Evolutionary conservation across 1,139 yeast species (phyloP).

Genomic region (Geotrichum reessii): DNA sequence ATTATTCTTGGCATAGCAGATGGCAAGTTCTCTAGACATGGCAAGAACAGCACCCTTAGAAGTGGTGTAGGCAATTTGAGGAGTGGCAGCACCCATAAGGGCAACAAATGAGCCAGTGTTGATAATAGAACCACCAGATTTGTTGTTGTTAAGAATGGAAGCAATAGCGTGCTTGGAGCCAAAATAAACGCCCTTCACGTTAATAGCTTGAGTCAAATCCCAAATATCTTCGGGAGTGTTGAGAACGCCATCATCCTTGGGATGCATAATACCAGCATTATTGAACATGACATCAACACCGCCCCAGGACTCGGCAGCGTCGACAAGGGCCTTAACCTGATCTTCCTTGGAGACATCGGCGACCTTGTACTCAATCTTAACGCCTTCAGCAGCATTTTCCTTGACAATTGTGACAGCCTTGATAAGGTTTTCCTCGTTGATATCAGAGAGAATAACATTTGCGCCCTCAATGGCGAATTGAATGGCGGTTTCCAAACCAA

Average conservation of each 20-base stretch:
- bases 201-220: conserved; percentile 47
- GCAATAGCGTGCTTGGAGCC: conserved; percentile 54
- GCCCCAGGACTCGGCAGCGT: conserved; percentile 40
- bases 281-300: conserved; percentile 62
- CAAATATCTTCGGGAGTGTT: conserved; percentile 43
- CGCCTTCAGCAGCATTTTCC: conserved; percentile 23
- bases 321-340: conserved; percentile 36
- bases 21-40: conserved; percentile 59
- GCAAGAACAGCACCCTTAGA: conserved; percentile 41
- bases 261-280: conserved; percentile 75
- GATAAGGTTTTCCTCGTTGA: conserved; percentile 35
- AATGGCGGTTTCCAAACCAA: conserved; percentile 38
- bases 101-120: conserved; percentile 61
- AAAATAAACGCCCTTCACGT: conserved; percentile 53
- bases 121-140: conserved; percentile 51
- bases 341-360: conserved; percentile 37
- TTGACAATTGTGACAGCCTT: conserved; percentile 33
- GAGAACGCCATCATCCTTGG: conserved; percentile 49
- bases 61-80: conserved; percentile 39
- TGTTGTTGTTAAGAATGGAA: conserved; percentile 43
- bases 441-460: conserved; percentile 60
- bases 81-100: conserved; percentile 41
- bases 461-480: conserved; percentile 39
- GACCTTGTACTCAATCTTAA: conserved; percentile 29
- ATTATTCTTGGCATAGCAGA: conserved; percentile 59